Percentiles rank a stretch among this genome's conserved stretches.
phyloP scores from a whole-genome alignment of 2,329 filamentous ascomycete genomes.

The Alternaria triticina region DNA sequence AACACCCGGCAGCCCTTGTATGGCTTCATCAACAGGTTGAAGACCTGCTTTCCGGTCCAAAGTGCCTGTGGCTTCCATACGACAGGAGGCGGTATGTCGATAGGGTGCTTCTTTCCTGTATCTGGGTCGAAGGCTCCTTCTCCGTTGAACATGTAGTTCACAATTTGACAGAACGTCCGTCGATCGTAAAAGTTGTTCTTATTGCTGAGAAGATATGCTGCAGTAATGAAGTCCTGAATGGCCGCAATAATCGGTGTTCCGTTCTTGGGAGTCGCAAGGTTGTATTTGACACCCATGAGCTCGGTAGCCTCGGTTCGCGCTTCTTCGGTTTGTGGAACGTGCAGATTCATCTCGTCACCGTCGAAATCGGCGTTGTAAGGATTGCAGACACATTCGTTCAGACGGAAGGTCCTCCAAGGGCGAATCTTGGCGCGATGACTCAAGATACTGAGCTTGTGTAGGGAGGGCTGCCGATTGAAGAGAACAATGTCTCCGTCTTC shows the following conservation, averaged over 20 bases:
- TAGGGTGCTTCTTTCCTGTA: conserved; percentile 60
- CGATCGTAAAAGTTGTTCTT: conserved; percentile 94
- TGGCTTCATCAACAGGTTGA: conserved; percentile 88
- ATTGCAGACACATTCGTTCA: conserved; percentile 98
- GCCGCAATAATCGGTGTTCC: conserved; percentile 97
- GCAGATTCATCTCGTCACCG: conserved; percentile 98
- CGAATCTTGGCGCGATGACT: conserved; percentile 92
- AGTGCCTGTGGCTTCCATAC: conserved; percentile 83
- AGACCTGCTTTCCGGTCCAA: conserved; percentile 98
- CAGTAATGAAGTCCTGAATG: conserved; percentile 99
- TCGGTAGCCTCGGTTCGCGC: conserved; percentile 93
- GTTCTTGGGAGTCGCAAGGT: conserved; percentile 94
- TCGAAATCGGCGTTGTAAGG: conserved; percentile 99
- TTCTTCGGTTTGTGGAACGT: conserved; percentile 97
- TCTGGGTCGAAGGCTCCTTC: conserved; percentile 58
- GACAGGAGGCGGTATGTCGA: conserved; percentile 86
- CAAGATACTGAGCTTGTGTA: conserved; percentile 99
- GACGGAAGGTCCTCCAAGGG: conserved; percentile 92
- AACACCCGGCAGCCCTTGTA: conserved; percentile 82
- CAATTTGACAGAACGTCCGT: conserved; percentile 85
- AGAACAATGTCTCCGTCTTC: conserved; percentile 95
- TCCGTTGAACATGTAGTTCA: conserved; percentile 90
- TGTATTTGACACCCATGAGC: conserved; percentile 97
- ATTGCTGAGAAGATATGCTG: conserved; percentile 85
- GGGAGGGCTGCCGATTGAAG: conserved; percentile 96